Conservation (phyloP, 2,329 filamentous ascomycete species). For the Fusarium cyanostomum region DNA sequence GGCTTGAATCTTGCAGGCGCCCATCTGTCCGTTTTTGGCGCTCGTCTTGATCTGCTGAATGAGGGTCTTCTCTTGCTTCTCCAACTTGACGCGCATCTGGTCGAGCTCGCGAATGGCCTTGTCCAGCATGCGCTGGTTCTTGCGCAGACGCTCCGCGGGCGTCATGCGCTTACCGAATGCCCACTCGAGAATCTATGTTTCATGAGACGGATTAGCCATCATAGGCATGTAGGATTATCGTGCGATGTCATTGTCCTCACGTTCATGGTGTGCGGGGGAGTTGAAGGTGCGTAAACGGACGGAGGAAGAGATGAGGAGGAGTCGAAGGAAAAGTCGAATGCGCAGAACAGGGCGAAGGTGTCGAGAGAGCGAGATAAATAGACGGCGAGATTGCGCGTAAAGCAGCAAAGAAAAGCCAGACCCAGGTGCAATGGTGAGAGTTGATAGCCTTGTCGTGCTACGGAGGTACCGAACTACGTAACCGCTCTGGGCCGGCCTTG, state of each 20-base stretch:
- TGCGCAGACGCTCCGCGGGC: conserved; percentile 87
- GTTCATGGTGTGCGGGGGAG: conserved; percentile 41
- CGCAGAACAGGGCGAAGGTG: neutral
- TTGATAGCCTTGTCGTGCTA: conserved; percentile 13
- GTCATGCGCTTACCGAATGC: conserved; percentile 99
- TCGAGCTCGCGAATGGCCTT: conserved; percentile 97
- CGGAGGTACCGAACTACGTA: conserved; percentile 31
- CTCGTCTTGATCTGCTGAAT: conserved; percentile 97
- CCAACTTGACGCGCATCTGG: conserved; percentile 91
- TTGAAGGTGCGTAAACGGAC: conserved; percentile 7
- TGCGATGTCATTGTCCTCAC: conserved; percentile 39
- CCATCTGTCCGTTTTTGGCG: conserved; percentile 97
- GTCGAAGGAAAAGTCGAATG: neutral
- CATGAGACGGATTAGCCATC: conserved; percentile 32
- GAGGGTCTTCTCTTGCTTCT: conserved; percentile 98
- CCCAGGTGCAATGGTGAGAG: conserved; percentile 29
- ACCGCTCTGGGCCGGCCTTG: conserved; percentile 23
- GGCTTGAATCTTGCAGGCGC: conserved; percentile 97
- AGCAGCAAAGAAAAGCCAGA: conserved; percentile 33
- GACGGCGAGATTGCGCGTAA: conserved; percentile 18
- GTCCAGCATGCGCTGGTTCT: conserved; percentile 96
- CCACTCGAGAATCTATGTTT: conserved; percentile 89
- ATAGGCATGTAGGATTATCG: conserved; percentile 17
- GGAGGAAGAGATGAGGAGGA: neutral
- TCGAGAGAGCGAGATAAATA: neutral